Evolutionary conservation across 352 stramenopile species (phyloP).

Genomic region (Pythium coloratum): DNA sequence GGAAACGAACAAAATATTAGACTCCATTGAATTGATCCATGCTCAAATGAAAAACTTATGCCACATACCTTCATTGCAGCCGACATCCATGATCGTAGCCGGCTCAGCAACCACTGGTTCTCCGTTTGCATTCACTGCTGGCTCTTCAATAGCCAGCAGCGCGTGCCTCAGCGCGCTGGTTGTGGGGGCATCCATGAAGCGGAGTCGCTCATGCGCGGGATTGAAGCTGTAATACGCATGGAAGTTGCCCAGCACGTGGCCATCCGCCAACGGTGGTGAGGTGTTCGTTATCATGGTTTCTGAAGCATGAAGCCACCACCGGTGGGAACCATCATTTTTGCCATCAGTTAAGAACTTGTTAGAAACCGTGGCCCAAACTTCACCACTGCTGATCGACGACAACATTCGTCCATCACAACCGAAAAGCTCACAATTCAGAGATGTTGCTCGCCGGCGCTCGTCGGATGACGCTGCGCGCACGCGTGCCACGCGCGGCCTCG

Average conservation of each 20-base stretch:
- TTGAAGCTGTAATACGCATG: constrained; percentile 88
- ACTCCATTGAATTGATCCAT: background rate
- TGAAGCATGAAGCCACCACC: background rate
- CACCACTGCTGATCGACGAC: constrained; percentile 14
- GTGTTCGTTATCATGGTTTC: constrained; percentile 1
- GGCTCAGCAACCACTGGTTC: constrained; percentile 21
- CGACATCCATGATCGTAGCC: constrained; percentile 67
- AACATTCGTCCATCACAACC: constrained; percentile 15
- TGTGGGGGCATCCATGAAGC: constrained; percentile 63
- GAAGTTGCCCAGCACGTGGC: constrained; percentile 83
- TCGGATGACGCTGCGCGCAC: constrained; percentile 11
- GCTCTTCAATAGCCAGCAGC: constrained; percentile 30
- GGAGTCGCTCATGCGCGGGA: constrained; percentile 63
- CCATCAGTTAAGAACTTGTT: background rate
- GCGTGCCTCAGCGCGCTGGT: constrained; percentile 40
- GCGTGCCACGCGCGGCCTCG: constrained; percentile 15
- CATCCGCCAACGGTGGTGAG: constrained; percentile 38
- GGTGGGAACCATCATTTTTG: background rate
- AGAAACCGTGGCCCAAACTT: constrained; percentile 1
- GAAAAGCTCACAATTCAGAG: background rate
- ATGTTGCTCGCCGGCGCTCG: constrained; percentile 20
- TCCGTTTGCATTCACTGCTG: background rate
- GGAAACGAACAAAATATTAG: background rate
- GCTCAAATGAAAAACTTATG: background rate
- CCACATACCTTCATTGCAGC: constrained; percentile 73